Base-by-base conservation (phyloP, 148 eudicot genomes). In the Vaccinium myrtillus region DNA sequence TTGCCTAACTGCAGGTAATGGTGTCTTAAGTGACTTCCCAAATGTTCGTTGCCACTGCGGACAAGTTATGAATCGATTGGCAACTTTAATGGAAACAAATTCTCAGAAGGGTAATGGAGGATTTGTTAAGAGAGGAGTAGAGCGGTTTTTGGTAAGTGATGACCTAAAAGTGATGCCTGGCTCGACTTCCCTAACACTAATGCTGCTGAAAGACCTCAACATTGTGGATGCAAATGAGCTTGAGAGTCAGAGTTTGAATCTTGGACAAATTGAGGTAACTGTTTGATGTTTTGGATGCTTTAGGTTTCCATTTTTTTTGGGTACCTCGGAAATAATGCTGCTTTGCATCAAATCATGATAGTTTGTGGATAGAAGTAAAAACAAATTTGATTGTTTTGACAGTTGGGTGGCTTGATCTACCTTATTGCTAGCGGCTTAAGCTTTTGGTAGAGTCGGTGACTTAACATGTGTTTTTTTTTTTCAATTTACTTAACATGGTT, bases 131-230 rank as follows among this genome's bases (percentile, higher is more conserved):
- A 27, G 15, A 67, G 73, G 36, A 25, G 36, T 23, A 4, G 73
- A 67, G 6, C 32, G 36, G 73, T 67, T 67, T 67, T 67, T 67
- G 73, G 73, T 67, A 67, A 67, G 73, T 67, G 73, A 67, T 67
- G 73, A 67, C 39, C 27, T 67, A 27, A 25, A 67, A 67, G 73
- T 67, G 73, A 67, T 67, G 73, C 73, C 73, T 67, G 73, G 73
- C 73, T 25, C 4, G 36, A 67, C 73, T 25, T 67, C 73, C 73
- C 73, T 15, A 67, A 67, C 36, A 27, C 73, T 67, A 27, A 25
- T 4, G 73, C 39, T 67, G 73, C 36, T 67, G 73, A 67, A 67
- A 67, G 16, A 67, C 36, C 73, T 67, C 73, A 67, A 27, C 39
- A 67, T 67, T 67, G 73, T 25, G 25, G 36, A 67, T 67, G 73